Evolutionary conservation across 2,329 filamentous ascomycete genomes (phyloP), one percentile per base, ranked within the genome.

Genomic region (Fusarium sp.): DNA sequence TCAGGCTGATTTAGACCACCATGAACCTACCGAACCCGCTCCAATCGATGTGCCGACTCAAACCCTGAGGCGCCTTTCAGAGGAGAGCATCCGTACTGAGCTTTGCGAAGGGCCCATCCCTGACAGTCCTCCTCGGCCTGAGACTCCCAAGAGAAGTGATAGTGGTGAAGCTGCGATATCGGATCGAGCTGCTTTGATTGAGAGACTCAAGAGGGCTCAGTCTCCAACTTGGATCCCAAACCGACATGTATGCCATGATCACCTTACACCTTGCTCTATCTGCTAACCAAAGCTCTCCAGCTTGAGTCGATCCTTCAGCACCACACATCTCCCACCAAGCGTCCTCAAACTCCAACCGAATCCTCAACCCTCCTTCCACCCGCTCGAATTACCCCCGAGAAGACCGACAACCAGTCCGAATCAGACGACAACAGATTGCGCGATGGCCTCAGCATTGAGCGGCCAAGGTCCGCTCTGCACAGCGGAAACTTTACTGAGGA

Each of bases 131-230:
- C 69, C 62, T 29, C 74, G 66, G 35, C 73, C 81, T 11, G 51
- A 69, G 27, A 75, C 72, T 14, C 76, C 77, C 8, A 71, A 69
- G 17, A 69, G 53, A 61, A 64, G 29, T 35, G 75, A 79, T 27
- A 75, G 77, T 57, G 77, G 78, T 55, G 79, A 78, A 17, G 68
- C 67, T 29, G 77, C 83, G 14, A 86, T 85, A 38, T 87, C 86
- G 20, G 91, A 94, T 80, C 89, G 95, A 72, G 90, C 91, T 66
- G 92, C 95, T 81, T 85, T 98, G 76, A 98, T 98, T 66, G 90
- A 95, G 82, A 89, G 92, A 73, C 87, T 98, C 74, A 98, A 98
- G 84, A 90, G 89, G 81, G 91, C 91, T 35, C 91, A 95, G 82
- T 93, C 90, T 78, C 92, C 93, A 40, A 90, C 90, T 6, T 96